phyloP scores from a whole-genome alignment of 2,329 filamentous ascomycete species.

The Torrubiella hemipterigena region DNA sequence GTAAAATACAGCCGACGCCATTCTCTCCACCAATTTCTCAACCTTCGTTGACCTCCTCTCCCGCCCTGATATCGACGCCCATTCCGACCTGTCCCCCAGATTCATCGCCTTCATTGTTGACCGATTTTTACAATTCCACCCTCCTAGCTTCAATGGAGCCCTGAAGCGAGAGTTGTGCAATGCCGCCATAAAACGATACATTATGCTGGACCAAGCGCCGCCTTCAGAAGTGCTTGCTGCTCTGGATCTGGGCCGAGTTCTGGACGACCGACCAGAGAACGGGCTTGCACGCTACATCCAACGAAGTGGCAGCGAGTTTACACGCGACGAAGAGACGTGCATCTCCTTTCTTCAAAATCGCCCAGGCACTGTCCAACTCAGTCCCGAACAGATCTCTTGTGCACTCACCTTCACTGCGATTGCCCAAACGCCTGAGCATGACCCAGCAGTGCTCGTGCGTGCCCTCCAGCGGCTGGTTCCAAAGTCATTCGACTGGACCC shows the following conservation, averaged over 20 bases:
- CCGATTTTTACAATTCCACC: constrained; percentile 76
- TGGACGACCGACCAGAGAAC: constrained; percentile 46
- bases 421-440: constrained; percentile 41
- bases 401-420: constrained; percentile 59
- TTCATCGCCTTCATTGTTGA: constrained; percentile 76
- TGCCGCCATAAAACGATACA: constrained; percentile 58
- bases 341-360: constrained; percentile 39
- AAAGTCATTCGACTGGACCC: constrained; percentile 54
- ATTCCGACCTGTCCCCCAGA: constrained; percentile 52
- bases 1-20: constrained; percentile 61
- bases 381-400: constrained; percentile 70
- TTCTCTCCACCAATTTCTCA: constrained; percentile 67
- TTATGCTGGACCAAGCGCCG: constrained; percentile 48
- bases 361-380: constrained; percentile 47
- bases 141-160: constrained; percentile 70
- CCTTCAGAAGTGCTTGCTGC: constrained; percentile 60
- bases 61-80: constrained; percentile 47
- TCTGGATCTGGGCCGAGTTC: constrained; percentile 54
- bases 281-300: constrained; percentile 58
- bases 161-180: constrained; percentile 58
- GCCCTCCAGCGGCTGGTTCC: constrained; percentile 50
- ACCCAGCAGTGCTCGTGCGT: constrained; percentile 45
- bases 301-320: constrained; percentile 61
- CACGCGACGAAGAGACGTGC: constrained; percentile 60
- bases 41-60: constrained; percentile 69